A percentile compares a stretch with the other conserved stretches of the same genome.
Evolutionary conservation across 495 filamentous ascomycete species (phyloP).

Genomic region (Penicillium mononematosum): DNA sequence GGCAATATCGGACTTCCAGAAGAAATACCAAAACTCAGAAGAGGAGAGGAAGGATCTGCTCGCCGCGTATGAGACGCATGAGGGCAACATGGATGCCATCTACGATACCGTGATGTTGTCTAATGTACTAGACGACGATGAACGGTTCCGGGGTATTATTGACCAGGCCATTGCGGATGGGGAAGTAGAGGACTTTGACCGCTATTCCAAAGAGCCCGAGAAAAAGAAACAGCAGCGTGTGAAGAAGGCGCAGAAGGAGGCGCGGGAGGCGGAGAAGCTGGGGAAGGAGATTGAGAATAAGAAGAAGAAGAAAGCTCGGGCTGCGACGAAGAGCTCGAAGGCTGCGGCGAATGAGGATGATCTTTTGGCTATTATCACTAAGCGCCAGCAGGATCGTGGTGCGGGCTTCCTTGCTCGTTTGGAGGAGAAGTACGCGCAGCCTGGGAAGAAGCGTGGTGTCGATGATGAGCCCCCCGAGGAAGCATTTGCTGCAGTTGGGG

Average conservation of each 20-base stretch:
- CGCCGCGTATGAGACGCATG: constrained; percentile 62
- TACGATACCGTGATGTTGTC: constrained; percentile 85
- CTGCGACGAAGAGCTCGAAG: constrained; percentile 36
- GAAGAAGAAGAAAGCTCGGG: constrained; percentile 44
- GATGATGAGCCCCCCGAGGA: constrained; percentile 35
- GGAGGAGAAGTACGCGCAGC: constrained; percentile 31
- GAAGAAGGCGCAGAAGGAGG: constrained; percentile 63
- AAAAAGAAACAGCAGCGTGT: constrained; percentile 61
- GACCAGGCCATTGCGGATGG: constrained; percentile 72
- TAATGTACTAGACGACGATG: constrained; percentile 80
- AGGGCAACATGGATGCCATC: constrained; percentile 71
- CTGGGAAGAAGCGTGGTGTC: constrained; percentile 27
- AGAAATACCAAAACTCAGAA: constrained; percentile 78
- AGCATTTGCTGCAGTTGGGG: constrained; percentile 35
- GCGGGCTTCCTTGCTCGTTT: constrained; percentile 27
- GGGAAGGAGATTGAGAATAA: constrained; percentile 70
- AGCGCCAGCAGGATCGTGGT: constrained; percentile 29
- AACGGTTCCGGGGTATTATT: constrained; percentile 75
- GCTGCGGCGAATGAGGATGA: constrained; percentile 20
- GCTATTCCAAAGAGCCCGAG: constrained; percentile 70
- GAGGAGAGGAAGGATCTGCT: constrained; percentile 79
- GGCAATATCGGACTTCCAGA: constrained; percentile 68
- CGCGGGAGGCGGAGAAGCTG: constrained; percentile 67
- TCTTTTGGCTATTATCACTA: constrained; percentile 27
- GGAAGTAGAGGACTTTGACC: constrained; percentile 61